Evolutionary conservation across 23 red algal species (phyloP).

Genomic region (Chondrus crispus): DNA sequence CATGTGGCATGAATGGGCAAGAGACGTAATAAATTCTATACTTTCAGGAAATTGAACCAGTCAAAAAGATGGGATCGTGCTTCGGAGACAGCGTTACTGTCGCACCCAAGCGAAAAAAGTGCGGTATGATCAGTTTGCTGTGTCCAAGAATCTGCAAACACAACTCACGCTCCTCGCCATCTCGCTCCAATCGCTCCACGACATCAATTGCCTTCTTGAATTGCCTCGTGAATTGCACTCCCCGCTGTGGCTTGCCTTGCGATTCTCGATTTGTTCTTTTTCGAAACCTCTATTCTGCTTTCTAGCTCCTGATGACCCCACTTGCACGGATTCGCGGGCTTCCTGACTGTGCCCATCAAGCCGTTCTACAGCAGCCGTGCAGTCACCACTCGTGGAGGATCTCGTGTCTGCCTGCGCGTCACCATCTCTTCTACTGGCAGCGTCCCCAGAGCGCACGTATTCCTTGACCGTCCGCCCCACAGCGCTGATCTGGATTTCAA

Average conservation of each 20-base stretch:
- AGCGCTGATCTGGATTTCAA: neutral
- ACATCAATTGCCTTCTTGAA: neutral
- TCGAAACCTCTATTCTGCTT: neutral
- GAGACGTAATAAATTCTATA: too few species aligned
- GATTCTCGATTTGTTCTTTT: neutral
- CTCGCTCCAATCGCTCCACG: conserved; percentile 4
- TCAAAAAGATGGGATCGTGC: too few species aligned
- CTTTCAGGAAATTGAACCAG: too few species aligned
- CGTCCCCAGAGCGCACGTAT: neutral
- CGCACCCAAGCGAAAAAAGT: too few species aligned
- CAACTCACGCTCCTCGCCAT: conserved; percentile 11
- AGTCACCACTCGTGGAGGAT: neutral
- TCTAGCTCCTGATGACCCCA: neutral
- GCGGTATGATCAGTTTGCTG: too few species aligned
- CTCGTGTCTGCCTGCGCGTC: neutral
- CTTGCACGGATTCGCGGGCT: neutral
- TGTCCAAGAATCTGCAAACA: conserved; percentile 13
- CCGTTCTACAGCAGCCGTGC: neutral
- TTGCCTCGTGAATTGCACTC: neutral
- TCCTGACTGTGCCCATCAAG: neutral
- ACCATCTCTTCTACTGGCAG: neutral
- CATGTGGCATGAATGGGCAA: too few species aligned
- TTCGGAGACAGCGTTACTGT: too few species aligned
- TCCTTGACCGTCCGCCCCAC: neutral
- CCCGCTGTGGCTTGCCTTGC: neutral